These are phyloP conservation scores for Excoecaria cochinchinensis DNA, from an alignment of 345 rosid species.

Conservation along the genomic window DNA sequence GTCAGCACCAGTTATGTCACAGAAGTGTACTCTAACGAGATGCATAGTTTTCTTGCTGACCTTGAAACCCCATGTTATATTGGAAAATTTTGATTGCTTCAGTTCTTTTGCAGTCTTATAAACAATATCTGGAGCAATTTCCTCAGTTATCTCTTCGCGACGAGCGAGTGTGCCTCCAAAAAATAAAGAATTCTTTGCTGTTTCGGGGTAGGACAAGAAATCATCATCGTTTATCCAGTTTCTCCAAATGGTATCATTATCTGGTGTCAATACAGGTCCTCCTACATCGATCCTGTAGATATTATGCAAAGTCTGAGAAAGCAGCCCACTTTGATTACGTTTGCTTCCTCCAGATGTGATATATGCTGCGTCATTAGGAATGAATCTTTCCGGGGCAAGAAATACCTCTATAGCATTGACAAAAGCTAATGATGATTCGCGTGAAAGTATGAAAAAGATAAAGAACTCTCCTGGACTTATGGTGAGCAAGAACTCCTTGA, in stretches of 20 bases:
- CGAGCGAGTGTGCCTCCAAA: background rate
- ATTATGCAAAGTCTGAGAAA: slow-evolving; percentile 26
- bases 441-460: slow-evolving; percentile 37
- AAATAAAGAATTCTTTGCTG: slow-evolving; percentile 8
- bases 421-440: slow-evolving; percentile 44
- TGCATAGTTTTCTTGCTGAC: slow-evolving; percentile 37
- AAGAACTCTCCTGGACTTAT: background rate
- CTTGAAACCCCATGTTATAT: slow-evolving; percentile 46
- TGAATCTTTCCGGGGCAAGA: slow-evolving; percentile 30
- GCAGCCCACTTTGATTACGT: background rate
- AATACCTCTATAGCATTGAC: slow-evolving; percentile 70
- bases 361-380: slow-evolving; percentile 4
- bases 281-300: slow-evolving; percentile 48
- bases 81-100: slow-evolving; percentile 12
- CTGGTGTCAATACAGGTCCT: slow-evolving; percentile 28
- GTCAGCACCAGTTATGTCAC: slow-evolving; percentile 30
- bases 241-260: slow-evolving; percentile 39
- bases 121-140: slow-evolving; percentile 42
- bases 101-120: slow-evolving; percentile 45
- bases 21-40: slow-evolving; percentile 56
- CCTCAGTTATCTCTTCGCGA: background rate
- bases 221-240: slow-evolving; percentile 44
- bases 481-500: slow-evolving; percentile 16
- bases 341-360: slow-evolving; percentile 12
- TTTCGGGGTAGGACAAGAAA: slow-evolving; percentile 21